Conservation (phyloP, 1,139 yeast species). For the Zygosaccharomyces sapae region DNA sequence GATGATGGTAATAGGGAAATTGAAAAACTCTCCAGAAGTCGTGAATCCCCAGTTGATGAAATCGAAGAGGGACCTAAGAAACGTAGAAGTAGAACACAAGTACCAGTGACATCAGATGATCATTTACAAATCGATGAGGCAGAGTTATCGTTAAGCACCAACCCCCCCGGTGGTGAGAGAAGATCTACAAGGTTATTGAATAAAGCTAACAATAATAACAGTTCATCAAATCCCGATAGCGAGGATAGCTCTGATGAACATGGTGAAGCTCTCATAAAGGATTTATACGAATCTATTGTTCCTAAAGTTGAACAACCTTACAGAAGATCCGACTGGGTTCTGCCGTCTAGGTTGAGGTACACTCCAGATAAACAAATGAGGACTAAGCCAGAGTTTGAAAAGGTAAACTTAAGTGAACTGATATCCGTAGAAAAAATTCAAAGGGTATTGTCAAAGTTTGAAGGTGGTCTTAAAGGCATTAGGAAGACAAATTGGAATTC, state of each 20-base stretch:
- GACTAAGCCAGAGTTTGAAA: constrained; percentile 31
- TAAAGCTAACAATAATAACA: constrained; percentile 7
- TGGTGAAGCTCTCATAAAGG: constrained; percentile 10
- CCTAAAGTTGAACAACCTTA: constrained; percentile 30
- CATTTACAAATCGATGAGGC: not conserved
- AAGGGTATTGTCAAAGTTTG: constrained; percentile 29
- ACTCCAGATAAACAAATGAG: constrained; percentile 35
- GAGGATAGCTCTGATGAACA: constrained; percentile 1
- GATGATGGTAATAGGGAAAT: constrained; percentile 5
- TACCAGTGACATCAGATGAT: not conserved
- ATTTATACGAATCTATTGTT: constrained; percentile 32
- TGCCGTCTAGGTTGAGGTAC: constrained; percentile 31
- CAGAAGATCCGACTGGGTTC: constrained; percentile 37
- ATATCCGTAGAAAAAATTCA: constrained; percentile 28
- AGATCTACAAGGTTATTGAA: constrained; percentile 31
- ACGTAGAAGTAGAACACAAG: constrained; percentile 13
- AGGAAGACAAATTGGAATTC: constrained; percentile 26
- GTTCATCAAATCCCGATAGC: constrained; percentile 6
- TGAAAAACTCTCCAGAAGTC: constrained; percentile 2
- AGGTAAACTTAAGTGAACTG: constrained; percentile 33
- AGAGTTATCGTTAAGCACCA: constrained; percentile 19
- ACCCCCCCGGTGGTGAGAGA: constrained; percentile 18
- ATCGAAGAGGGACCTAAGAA: constrained; percentile 10
- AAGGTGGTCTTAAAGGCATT: constrained; percentile 36
- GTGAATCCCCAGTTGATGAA: constrained; percentile 2